These are phyloP conservation scores for Trichoderma parareesei DNA, from an alignment of 495 filamentous ascomycete species.

Conservation along the genomic window DNA sequence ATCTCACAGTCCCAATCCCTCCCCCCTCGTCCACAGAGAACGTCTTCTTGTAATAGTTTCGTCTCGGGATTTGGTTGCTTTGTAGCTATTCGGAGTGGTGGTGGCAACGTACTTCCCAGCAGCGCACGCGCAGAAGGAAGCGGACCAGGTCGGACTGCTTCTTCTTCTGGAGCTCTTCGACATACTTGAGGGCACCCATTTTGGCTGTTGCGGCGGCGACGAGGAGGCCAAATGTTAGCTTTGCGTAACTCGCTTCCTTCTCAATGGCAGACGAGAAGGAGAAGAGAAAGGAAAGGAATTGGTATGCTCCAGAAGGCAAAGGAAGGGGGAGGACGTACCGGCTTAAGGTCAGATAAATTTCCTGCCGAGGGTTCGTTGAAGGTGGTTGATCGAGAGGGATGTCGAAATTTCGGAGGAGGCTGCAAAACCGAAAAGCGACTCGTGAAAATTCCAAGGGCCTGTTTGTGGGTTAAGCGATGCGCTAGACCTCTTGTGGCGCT, in stretches of 20 bases:
- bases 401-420: slow-evolving; percentile 6
- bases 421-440: background rate
- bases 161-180: slow-evolving; percentile 99
- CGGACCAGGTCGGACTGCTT: slow-evolving; percentile 99
- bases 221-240: slow-evolving; percentile 19
- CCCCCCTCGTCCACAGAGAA: slow-evolving; percentile 23
- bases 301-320: background rate
- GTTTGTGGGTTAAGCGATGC: slow-evolving; percentile 13
- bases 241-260: slow-evolving; percentile 9
- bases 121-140: slow-evolving; percentile 98
- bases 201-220: slow-evolving; percentile 25
- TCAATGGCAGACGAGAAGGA: background rate
- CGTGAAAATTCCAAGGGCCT: slow-evolving; percentile 7
- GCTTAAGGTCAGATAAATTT: slow-evolving; percentile 23
- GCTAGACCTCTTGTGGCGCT: slow-evolving; percentile 7
- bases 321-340: slow-evolving; percentile 21
- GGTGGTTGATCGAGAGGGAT: slow-evolving; percentile 3
- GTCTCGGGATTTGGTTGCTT: background rate
- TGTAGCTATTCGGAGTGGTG: slow-evolving; percentile 31
- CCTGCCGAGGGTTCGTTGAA: slow-evolving; percentile 13
- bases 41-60: slow-evolving; percentile 4
- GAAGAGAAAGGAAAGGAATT: background rate
- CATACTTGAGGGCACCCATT: slow-evolving; percentile 97
- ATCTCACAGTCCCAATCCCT: background rate
- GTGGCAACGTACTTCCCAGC: slow-evolving; percentile 95